phyloP scores from a whole-genome alignment of 2,329 filamentous ascomycete genomes.

The Pseudocercospora fijiensis region DNA sequence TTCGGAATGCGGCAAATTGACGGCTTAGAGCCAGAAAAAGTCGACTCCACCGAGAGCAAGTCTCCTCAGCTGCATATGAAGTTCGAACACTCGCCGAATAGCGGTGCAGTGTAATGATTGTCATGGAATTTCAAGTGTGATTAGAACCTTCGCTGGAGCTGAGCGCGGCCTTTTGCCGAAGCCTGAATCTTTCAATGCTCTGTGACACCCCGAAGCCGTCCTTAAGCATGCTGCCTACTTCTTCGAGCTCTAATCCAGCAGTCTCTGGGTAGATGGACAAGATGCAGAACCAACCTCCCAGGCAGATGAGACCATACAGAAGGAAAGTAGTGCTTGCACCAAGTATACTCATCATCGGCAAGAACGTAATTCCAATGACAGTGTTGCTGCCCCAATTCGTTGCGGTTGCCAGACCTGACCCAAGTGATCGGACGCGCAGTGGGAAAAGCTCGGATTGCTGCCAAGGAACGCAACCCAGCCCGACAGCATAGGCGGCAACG shows the following conservation, averaged over 20 bases:
- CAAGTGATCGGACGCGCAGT: conserved; percentile 68
- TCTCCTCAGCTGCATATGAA: background rate
- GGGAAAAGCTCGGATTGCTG: conserved; percentile 89
- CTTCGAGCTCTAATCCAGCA: conserved; percentile 75
- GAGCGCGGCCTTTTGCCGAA: background rate
- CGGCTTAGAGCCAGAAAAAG: conserved; percentile 1
- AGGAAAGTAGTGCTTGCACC: conserved; percentile 76
- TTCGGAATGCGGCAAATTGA: background rate
- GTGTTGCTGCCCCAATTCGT: conserved; percentile 91
- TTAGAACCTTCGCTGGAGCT: background rate
- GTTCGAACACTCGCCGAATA: background rate
- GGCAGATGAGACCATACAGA: conserved; percentile 73
- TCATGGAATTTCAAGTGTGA: background rate
- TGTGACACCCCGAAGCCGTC: conserved; percentile 65
- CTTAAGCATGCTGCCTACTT: conserved; percentile 69
- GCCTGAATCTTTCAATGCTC: conserved; percentile 20
- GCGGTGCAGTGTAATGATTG: background rate
- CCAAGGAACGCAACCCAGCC: conserved; percentile 91
- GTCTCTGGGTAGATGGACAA: conserved; percentile 85
- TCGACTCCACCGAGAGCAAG: background rate
- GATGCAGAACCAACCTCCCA: conserved; percentile 58
- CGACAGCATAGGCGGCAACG: conserved; percentile 80
- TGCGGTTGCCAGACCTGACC: conserved; percentile 70
- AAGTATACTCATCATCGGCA: conserved; percentile 79
- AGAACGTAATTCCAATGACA: conserved; percentile 77